These are phyloP conservation scores for Haplographium delicatum DNA, from an alignment of 495 filamentous ascomycete genomes.

Conservation along the genomic window DNA sequence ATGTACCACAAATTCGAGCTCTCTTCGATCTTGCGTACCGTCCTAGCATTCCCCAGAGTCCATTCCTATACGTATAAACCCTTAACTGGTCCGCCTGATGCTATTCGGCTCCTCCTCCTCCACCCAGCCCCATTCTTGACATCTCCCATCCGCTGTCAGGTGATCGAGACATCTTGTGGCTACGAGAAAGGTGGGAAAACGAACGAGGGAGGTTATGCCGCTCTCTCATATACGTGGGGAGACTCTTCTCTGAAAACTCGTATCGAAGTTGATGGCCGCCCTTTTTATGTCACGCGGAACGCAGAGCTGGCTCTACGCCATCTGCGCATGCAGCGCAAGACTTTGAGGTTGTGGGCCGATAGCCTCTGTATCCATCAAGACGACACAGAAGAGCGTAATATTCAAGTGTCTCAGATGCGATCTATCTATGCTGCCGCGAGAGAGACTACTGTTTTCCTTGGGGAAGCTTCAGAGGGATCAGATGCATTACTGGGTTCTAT, in stretches of 20 bases:
- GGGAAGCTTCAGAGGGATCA: slow-evolving; percentile 4
- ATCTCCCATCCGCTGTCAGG: neutral
- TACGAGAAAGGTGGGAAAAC: neutral
- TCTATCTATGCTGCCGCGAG: slow-evolving; percentile 13
- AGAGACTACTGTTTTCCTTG: slow-evolving; percentile 13
- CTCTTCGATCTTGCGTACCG: neutral
- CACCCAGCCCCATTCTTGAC: neutral
- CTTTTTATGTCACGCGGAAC: neutral
- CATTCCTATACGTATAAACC: neutral
- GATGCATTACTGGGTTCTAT: neutral
- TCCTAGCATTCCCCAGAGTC: neutral
- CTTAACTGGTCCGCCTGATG: neutral
- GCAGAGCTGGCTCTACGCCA: slow-evolving; percentile 6
- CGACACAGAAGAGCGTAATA: slow-evolving; percentile 6
- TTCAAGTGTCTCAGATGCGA: slow-evolving; percentile 11
- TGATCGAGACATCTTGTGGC: neutral
- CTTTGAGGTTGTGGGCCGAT: slow-evolving; percentile 4
- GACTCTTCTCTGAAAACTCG: neutral
- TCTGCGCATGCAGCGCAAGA: neutral
- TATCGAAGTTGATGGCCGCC: neutral
- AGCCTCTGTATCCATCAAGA: slow-evolving; percentile 15
- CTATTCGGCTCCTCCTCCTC: neutral
- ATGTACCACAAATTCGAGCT: slow-evolving; percentile 10
- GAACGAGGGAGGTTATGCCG: neutral
- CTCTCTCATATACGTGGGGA: slow-evolving; percentile 6